phyloP scores from a whole-genome alignment of 208 protist species.

The Naegleria fowleri region DNA sequence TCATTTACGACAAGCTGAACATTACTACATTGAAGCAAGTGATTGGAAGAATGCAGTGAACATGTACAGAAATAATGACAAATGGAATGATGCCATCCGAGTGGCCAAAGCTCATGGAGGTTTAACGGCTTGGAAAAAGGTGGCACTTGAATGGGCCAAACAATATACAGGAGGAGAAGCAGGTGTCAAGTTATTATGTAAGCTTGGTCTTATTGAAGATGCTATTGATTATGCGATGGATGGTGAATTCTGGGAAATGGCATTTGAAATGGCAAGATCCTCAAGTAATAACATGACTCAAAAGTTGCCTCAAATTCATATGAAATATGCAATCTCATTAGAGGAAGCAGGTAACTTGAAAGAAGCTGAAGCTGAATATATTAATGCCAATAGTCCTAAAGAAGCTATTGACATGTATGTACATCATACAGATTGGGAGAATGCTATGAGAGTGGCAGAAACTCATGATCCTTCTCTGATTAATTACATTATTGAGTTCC shows the following conservation, averaged over 20 bases:
- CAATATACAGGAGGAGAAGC: constrained; percentile 78
- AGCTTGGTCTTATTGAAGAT: constrained; percentile 83
- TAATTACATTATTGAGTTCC: constrained; percentile 71
- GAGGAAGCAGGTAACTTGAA: constrained; percentile 89
- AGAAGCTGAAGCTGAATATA: constrained; percentile 90
- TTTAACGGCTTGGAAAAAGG: constrained; percentile 79
- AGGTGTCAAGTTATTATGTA: constrained; percentile 82
- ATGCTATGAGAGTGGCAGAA: constrained; percentile 91
- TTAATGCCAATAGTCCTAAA: constrained; percentile 88
- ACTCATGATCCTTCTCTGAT: constrained; percentile 74
- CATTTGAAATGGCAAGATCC: constrained; percentile 73
- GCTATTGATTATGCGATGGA: constrained; percentile 91
- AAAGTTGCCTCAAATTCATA: constrained; percentile 88
- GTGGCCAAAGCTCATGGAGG: constrained; percentile 90
- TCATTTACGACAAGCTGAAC: constrained; percentile 82
- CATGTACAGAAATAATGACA: constrained; percentile 91
- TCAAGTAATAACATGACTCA: constrained; percentile 65
- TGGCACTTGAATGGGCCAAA: constrained; percentile 81
- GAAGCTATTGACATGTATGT: constrained; percentile 94
- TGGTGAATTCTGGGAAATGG: constrained; percentile 80
- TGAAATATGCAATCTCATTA: constrained; percentile 92
- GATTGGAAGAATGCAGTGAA: constrained; percentile 90
- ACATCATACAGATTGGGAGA: constrained; percentile 89
- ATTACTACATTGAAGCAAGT: constrained; percentile 75
- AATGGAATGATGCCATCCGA: constrained; percentile 94